Percentiles rank a stretch among this genome's conserved stretches.
Evolutionary conservation across 805 yeast genomes (phyloP).

Genomic region (Cyberlindnera meyerae): DNA sequence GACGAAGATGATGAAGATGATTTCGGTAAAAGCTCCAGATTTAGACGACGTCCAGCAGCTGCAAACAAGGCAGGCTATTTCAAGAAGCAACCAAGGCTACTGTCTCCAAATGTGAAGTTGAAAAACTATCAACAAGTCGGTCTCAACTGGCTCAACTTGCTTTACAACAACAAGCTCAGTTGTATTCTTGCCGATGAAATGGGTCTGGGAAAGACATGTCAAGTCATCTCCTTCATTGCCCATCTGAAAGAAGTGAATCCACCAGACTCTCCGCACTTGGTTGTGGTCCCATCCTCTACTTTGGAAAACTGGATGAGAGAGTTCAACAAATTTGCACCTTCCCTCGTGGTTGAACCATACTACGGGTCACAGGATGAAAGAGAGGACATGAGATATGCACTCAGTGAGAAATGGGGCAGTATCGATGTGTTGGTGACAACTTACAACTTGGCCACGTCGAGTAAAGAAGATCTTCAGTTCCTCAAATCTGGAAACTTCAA

Average conservation of each 20-base stretch:
- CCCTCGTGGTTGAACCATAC: constrained; percentile 79
- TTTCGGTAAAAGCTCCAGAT: no score
- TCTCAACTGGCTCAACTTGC: constrained; percentile 80
- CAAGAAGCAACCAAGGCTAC: constrained; percentile 63
- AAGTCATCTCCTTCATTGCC: constrained; percentile 89
- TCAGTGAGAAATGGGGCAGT: constrained; percentile 45
- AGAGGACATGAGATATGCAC: constrained; percentile 70
- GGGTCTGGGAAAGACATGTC: constrained; percentile 98
- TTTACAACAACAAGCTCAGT: constrained; percentile 74
- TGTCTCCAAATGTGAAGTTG: constrained; percentile 59
- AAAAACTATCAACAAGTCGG: constrained; percentile 97
- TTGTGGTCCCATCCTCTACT: constrained; percentile 95
- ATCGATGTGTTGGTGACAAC: constrained; percentile 94
- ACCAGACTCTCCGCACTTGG: constrained; percentile 74
- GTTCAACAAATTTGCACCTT: constrained; percentile 83
- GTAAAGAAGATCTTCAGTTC: constrained; percentile 75
- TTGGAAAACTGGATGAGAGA: constrained; percentile 97
- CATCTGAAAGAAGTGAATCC: constrained; percentile 65
- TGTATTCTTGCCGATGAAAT: constrained; percentile 97
- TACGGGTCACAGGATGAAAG: constrained; percentile 87
- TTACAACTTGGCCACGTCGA: constrained; percentile 85
- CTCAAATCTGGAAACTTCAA: constrained; percentile 72
- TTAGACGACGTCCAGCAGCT: constrained; percentile 14
- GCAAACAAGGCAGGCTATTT: constrained; percentile 39
- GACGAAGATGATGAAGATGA: constrained; percentile 31